Evolutionary conservation across 2,329 filamentous ascomycete genomes (phyloP), one percentile per base, ranked within the genome.

Genomic region (Stemphylium beticola): DNA sequence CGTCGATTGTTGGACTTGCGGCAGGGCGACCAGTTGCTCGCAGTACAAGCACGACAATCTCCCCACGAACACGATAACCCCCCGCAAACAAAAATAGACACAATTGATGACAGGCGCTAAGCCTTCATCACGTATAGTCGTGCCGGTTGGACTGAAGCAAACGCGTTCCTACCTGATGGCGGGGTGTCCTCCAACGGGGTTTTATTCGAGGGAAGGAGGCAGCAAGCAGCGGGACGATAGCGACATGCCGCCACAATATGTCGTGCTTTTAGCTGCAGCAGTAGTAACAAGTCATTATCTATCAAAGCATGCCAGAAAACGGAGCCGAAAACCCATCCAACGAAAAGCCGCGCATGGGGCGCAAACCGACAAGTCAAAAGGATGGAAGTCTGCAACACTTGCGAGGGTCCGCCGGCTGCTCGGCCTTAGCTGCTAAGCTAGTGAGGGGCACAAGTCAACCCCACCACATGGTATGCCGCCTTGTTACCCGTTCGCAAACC

Each of bases 191-290:
- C 17, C 4, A 12, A 31, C 15, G 26, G 9, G 14, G 37, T 31
- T 40, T 41, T 53, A 38, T 53, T 46, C n/a, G 12, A 9, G 17
- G 8, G 26, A 11, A 6, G 26, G 26, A 7, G 26, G 8, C 9
- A 11, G 26, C 12, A 26, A 48, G 43, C 15, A 31, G 7, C 5
- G 15, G 3, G 4, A 2, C 8, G 12, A 57, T 60, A 51, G 50
- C 57, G 45, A 47, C 60, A 61, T 20, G 26, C 43, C 53, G 61
- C 59, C 58, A 62, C 55, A 2, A 22, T 34, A 62, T 64, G 61
- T 64, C 61, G 61, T 60, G 57, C 49, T 60, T 56, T 52, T 57
- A 44, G 38, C 33, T 36, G 46, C 47, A 40, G 39, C 22, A 29
- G 15, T 38, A 41, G 18, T 15, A 22, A 18, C 17, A 33, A 36